Conservation (phyloP, 345 rosid genomes). For the Lepidium sativum region DNA sequence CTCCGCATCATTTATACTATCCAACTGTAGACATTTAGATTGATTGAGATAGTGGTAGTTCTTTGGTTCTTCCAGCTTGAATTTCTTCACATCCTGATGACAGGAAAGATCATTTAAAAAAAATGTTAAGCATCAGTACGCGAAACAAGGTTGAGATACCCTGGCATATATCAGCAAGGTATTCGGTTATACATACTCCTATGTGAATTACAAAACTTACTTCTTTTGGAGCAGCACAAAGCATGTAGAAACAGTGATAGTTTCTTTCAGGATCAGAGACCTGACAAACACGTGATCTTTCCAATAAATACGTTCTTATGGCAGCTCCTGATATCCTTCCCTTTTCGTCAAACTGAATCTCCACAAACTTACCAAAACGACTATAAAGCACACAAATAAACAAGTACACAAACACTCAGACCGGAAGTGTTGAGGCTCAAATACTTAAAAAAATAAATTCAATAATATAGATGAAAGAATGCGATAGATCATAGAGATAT, state of each 20-base stretch:
- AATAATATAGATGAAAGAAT: background rate
- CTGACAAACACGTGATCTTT: slow-evolving; percentile 99
- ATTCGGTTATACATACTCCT: background rate
- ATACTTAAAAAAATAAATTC: background rate
- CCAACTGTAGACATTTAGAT: slow-evolving; percentile 77
- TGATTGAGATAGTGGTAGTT: slow-evolving; percentile 90
- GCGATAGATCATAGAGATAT: background rate
- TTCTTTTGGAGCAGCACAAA: slow-evolving; percentile 94
- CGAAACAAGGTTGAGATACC: background rate
- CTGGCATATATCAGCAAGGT: background rate
- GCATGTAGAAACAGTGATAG: slow-evolving; percentile 99
- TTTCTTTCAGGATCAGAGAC: slow-evolving; percentile 98
- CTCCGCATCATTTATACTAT: slow-evolving; percentile 78
- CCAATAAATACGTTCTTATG: slow-evolving; percentile 88
- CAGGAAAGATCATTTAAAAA: background rate
- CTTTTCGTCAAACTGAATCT: slow-evolving; percentile 81
- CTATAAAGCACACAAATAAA: slow-evolving; percentile 35
- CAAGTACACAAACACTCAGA: background rate
- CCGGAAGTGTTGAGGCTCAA: background rate
- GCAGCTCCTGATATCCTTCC: slow-evolving; percentile 99
- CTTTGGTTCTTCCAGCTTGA: slow-evolving; percentile 69
- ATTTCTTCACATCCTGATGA: slow-evolving; percentile 62
- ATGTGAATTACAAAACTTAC: slow-evolving; percentile 35
- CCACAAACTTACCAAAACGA: slow-evolving; percentile 99
- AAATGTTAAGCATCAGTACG: background rate